Conservation (phyloP, 306 rosid species). For the Mucuna pruriens region DNA sequence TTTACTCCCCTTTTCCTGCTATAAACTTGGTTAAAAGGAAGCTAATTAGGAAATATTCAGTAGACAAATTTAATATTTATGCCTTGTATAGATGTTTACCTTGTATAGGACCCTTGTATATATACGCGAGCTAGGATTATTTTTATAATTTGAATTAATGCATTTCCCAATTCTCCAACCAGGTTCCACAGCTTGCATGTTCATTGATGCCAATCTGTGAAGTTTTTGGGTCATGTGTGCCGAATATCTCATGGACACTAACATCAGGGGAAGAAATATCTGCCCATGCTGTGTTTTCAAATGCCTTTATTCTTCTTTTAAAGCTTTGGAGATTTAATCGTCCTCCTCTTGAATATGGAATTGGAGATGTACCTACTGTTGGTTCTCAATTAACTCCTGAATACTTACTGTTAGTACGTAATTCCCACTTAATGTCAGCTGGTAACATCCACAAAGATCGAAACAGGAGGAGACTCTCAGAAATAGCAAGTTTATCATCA, state of each 20-base stretch:
- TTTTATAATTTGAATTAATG: neutral
- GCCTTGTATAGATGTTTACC: slow-evolving; percentile 5
- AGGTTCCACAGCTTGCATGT: slow-evolving; percentile 99
- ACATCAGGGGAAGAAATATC: slow-evolving; percentile 84
- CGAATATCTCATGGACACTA: slow-evolving; percentile 72
- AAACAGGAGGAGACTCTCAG: slow-evolving; percentile 81
- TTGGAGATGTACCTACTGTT: slow-evolving; percentile 92
- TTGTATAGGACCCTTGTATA: neutral
- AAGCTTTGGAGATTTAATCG: slow-evolving; percentile 91
- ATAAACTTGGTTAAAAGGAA: neutral
- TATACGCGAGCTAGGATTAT: neutral
- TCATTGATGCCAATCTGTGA: slow-evolving; percentile 98
- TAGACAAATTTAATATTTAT: neutral
- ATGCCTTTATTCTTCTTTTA: slow-evolving; percentile 92
- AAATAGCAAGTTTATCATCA: slow-evolving; percentile 72
- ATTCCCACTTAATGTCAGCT: slow-evolving; percentile 74
- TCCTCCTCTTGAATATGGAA: slow-evolving; percentile 94
- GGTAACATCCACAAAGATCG: slow-evolving; percentile 59
- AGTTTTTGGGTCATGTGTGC: slow-evolving; percentile 95
- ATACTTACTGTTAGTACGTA: slow-evolving; percentile 81
- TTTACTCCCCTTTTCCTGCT: neutral
- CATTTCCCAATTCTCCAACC: slow-evolving; percentile 40
- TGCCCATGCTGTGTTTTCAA: slow-evolving; percentile 94
- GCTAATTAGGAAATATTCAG: neutral
- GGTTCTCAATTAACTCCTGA: slow-evolving; percentile 97